Base-by-base conservation (phyloP, 2,329 filamentous ascomycete genomes). In the Thielaviopsis punctulata region DNA sequence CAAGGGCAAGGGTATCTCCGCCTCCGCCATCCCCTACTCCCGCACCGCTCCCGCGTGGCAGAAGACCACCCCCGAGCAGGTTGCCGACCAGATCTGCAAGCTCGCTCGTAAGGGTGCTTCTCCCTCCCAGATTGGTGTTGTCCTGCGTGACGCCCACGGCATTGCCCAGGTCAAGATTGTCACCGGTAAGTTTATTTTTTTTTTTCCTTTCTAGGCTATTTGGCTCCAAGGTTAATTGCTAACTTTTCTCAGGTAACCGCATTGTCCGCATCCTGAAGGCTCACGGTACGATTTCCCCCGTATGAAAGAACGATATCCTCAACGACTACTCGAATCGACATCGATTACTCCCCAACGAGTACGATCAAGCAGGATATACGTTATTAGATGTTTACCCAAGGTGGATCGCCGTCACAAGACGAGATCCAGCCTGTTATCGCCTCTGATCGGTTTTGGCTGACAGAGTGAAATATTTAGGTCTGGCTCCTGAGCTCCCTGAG, bases 1-100 rank as follows among this genome's bases (percentile, higher is more conserved):
- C 80, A 95, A 95, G 68, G 90, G 92, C 77, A 96, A 96, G 86
- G 93, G 92, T 73, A 98, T 98, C 75, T 88, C 87, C 62, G 74
- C 86, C 75, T 95, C 87, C 59, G 87, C 92, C 66, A 75, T 96
- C 73, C 92, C 93, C 68, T 98, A 96, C 83, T 95, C 87, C 62
- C 90, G 92, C 76, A 82, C 79, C 64, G 70, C 88, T 60, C 90
- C 92, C 58, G 79, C 89, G 63, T 98, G 92, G 92, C 78, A 96
- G 73, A 98, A 98, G 85, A 93, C 87, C 75, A 95, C 88, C 64
- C 89, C 92, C 68, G 88, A 95, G 66, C 87, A 94, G 77, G 88
- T 98, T 70, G 87, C 95, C 64, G 92, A 98, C 70, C 89, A 96
- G 77, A 98, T 98, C 76, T 89, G 85, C 77, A 94, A 94, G 79